Conservation (phyloP, 2,329 filamentous ascomycete genomes). For the Monosporascus sp. region DNA sequence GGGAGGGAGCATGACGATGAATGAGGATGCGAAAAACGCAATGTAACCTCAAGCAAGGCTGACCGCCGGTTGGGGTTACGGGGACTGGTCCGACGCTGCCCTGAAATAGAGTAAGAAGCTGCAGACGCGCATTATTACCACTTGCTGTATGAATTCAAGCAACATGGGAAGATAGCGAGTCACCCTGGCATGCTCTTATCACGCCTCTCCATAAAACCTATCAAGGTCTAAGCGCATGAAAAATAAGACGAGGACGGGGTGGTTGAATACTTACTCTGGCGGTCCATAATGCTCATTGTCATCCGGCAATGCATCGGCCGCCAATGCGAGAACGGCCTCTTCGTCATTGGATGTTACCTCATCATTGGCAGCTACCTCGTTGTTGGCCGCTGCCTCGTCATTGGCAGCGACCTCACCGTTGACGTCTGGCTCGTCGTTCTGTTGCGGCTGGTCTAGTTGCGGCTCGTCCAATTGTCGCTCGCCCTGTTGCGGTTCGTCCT, state of each 20-base stretch:
- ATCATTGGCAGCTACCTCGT: slow-evolving; percentile 6
- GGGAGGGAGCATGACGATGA: too few relatives aligned
- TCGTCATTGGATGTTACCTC: background rate
- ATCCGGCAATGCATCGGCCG: slow-evolving; percentile 20
- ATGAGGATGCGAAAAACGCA: too few relatives aligned
- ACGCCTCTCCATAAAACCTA: slow-evolving; percentile 27
- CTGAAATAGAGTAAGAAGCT: too few relatives aligned
- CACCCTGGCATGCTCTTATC: background rate
- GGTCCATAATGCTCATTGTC: slow-evolving; percentile 19
- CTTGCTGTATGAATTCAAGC: too few relatives aligned
- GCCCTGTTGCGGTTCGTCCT: slow-evolving; percentile 7
- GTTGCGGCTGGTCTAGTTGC: slow-evolving; percentile 7
- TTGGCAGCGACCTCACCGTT: slow-evolving; percentile 23
- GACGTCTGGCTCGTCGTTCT: slow-evolving; percentile 16
- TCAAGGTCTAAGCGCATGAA: slow-evolving; percentile 4
- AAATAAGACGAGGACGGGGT: background rate
- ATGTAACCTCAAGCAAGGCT: too few relatives aligned
- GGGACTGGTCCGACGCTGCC: too few relatives aligned
- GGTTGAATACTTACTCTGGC: slow-evolving; percentile 19
- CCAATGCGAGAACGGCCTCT: slow-evolving; percentile 23
- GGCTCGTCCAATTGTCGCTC: background rate
- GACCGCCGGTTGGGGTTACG: too few relatives aligned
- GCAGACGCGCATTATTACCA: too few relatives aligned
- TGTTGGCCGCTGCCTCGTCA: slow-evolving; percentile 13
- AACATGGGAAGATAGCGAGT: too few relatives aligned